Evolutionary conservation across 257 asterid genomes (phyloP).

Genomic region (Solanum chiquidenum): DNA sequence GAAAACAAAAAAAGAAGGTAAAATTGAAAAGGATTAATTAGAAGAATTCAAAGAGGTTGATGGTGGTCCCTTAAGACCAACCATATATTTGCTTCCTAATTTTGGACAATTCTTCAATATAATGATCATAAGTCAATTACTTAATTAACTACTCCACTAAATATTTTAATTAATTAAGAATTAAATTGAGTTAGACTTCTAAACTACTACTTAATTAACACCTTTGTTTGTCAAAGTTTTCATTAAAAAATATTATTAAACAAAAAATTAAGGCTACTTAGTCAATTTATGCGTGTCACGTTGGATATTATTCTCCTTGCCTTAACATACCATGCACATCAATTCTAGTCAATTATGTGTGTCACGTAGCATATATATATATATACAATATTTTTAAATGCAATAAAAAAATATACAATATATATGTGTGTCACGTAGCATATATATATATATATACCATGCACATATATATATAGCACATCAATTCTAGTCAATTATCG

Average conservation of each 20-base stretch:
- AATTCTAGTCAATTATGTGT: background rate
- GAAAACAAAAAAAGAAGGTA: background rate
- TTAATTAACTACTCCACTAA: background rate
- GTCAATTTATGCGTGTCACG: background rate
- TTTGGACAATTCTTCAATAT: background rate
- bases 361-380: background rate
- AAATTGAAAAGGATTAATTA: background rate
- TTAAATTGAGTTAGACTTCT: background rate
- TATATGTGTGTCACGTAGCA: no score
- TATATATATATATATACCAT: no score
- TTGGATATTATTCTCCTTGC: background rate
- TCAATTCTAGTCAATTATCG: no score
- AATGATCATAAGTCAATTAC: background rate
- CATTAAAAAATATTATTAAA: background rate
- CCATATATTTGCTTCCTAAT: background rate
- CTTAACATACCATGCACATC: background rate
- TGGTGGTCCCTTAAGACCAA: background rate
- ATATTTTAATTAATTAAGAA: background rate
- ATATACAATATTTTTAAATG: background rate
- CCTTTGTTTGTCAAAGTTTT: background rate
- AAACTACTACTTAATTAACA: background rate
- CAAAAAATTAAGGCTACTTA: background rate
- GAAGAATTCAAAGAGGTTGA: background rate
- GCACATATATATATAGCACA: no score
- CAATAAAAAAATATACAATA: background rate